Evolutionary conservation across 2,329 filamentous ascomycete species (phyloP).

Genomic region (Alternaria sp.): DNA sequence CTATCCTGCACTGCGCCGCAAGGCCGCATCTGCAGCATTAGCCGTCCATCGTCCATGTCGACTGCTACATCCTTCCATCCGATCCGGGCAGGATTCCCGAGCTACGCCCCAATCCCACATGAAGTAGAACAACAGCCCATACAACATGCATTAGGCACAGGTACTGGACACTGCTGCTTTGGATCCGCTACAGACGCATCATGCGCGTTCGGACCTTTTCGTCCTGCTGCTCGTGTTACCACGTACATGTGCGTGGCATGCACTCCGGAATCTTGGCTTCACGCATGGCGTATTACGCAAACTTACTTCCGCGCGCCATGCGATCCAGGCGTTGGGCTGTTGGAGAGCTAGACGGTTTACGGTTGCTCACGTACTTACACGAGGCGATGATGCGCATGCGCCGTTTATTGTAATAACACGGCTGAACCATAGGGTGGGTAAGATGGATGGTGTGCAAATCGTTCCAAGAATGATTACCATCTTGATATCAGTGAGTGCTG

Average conservation of each 20-base stretch:
- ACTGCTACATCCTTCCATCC: conserved; percentile 14
- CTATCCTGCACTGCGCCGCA: conserved; percentile 6
- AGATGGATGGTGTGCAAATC: not conserved
- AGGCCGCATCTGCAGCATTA: conserved; percentile 8
- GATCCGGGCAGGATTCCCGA: conserved; percentile 16
- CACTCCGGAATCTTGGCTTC: conserved; percentile 5
- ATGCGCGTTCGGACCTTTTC: conserved; percentile 9
- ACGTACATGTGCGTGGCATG: conserved; percentile 4
- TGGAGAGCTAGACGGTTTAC: not conserved
- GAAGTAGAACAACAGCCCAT: not conserved
- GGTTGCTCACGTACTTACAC: not conserved
- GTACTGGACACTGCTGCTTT: not conserved
- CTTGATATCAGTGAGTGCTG: not conserved
- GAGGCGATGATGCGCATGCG: not conserved
- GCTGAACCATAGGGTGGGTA: not conserved
- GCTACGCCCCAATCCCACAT: conserved; percentile 11
- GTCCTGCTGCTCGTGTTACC: not conserved
- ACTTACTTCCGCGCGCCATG: conserved; percentile 6
- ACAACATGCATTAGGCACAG: conserved; percentile 4
- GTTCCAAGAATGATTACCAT: not conserved
- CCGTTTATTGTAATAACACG: not conserved
- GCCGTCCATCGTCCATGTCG: conserved; percentile 12
- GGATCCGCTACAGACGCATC: conserved; percentile 3
- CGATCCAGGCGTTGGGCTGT: not conserved
- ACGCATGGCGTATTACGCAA: conserved; percentile 9